Conservation (phyloP, 805 yeast genomes). For the Candida tallmaniae region DNA sequence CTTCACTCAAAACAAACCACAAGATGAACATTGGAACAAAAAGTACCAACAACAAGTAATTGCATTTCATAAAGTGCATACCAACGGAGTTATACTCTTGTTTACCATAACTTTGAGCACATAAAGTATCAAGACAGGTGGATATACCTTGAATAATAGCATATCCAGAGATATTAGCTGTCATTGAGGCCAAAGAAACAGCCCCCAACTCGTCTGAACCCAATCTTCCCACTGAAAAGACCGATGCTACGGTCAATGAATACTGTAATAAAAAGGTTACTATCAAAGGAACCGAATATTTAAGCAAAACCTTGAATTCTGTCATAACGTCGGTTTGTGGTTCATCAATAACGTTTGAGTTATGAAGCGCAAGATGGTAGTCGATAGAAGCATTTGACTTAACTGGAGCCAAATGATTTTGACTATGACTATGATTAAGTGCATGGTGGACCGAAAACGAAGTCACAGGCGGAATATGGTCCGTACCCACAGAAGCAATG, state of each 20-base stretch:
- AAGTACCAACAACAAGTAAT: slow-evolving; percentile 46
- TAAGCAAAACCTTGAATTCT: slow-evolving; percentile 36
- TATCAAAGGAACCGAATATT: slow-evolving; percentile 53
- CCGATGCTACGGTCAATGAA: slow-evolving; percentile 71
- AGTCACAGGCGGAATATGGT: slow-evolving; percentile 11
- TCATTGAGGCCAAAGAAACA: slow-evolving; percentile 70
- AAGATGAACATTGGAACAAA: slow-evolving; percentile 51
- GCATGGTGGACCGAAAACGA: slow-evolving; percentile 1
- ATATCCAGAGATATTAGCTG: slow-evolving; percentile 71
- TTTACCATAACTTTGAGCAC: slow-evolving; percentile 77
- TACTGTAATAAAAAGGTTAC: slow-evolving; percentile 67
- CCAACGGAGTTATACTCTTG: slow-evolving; percentile 64
- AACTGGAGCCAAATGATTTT: slow-evolving; percentile 15
- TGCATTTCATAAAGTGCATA: slow-evolving; percentile 62
- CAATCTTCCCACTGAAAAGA: slow-evolving; percentile 70
- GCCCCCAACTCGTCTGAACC: slow-evolving; percentile 73
- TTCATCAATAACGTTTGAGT: slow-evolving; percentile 25
- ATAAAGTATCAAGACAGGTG: slow-evolving; percentile 72
- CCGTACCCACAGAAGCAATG: slow-evolving; percentile 29
- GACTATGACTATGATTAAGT: slow-evolving; percentile 1
- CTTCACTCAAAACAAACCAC: slow-evolving; percentile 59
- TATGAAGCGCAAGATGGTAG: slow-evolving; percentile 6
- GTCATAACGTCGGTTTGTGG: slow-evolving; percentile 38
- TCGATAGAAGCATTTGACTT: slow-evolving; percentile 13
- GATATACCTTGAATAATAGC: slow-evolving; percentile 74